Evolutionary conservation across 306 rosid genomes (phyloP), one percentile per base, ranked within the genome.

Genomic region (Vigna reflexopilosa): DNA sequence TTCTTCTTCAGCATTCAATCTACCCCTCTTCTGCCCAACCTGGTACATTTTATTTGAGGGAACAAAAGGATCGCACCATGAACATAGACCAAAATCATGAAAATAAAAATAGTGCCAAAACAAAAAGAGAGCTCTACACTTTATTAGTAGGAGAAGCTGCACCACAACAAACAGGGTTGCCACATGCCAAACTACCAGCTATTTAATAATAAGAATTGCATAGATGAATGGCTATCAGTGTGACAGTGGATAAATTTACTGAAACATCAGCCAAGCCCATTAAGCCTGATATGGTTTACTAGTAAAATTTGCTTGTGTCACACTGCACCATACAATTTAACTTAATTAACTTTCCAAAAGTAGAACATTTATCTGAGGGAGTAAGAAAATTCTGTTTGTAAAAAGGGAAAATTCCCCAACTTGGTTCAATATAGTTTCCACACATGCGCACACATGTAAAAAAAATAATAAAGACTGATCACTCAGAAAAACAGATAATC

Each of bases 21-120:
- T 90, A 68, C 97, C 92, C 36, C 97, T 89, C 78, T 94, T 94
- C 87, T 94, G 98, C 67, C 98, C 98, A 83, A 92, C 98, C 91
- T 92, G 92, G 77, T 83, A 83, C 77, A 85, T 65, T 79, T 56
- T 54, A 51, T 28, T 51, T 16, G 3, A 7, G 70, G 24, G 51
- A 76, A 72, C 6, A 59, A 42, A 42, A 8, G 34, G 44, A 34
- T 77, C 57, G 9, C 17, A 22, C 24, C 58, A 30, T 32, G 30
- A 72, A 72, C 63, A 17, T 51, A 58, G 63, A 62, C 82, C 32
- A 71, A 24, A 30, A 2, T 48, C 14, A 24, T 86, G 77, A 88
- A 82, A 57, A 88, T 91, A 65, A 54, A 24, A 63, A 42, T 32
- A 75, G 51, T 14, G 6, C 72, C 65, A 28, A 61, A 47, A 75